phyloP scores from a whole-genome alignment of 345 rosid genomes.

The Nephelium lappaceum region DNA sequence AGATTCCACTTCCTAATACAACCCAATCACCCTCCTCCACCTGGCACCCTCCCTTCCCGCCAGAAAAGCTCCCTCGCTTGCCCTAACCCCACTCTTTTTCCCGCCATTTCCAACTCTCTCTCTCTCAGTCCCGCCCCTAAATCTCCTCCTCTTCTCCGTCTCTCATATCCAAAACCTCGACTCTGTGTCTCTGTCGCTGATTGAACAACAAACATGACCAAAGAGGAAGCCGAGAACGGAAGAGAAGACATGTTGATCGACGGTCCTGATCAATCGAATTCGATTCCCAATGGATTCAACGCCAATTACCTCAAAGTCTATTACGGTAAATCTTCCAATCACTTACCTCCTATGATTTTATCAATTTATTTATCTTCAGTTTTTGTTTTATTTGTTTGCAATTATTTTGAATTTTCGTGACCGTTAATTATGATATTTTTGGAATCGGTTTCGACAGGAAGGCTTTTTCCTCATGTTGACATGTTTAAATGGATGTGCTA shows the following conservation, averaged over 20 bases:
- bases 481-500: conserved; percentile 87
- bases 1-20: background rate
- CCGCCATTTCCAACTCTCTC: conserved; percentile 17
- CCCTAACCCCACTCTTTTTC: conserved; percentile 13
- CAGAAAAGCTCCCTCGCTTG: background rate
- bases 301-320: conserved; percentile 62
- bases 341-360: background rate
- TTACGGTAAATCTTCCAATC: conserved; percentile 49
- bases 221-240: conserved; percentile 40
- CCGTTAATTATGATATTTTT: background rate
- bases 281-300: conserved; percentile 53
- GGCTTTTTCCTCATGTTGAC: conserved; percentile 77
- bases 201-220: conserved; percentile 35
- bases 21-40: background rate
- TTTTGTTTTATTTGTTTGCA: background rate
- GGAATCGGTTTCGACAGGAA: conserved; percentile 52
- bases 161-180: background rate
- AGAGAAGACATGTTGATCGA: conserved; percentile 66
- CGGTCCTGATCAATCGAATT: conserved; percentile 29
- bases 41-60: conserved; percentile 19
- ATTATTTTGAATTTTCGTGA: background rate
- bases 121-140: background rate
- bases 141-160: background rate
- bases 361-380: background rate
- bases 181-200: background rate